Conservation (phyloP, 1,139 yeast genomes). For the Lodderomyces jiufengensis region DNA sequence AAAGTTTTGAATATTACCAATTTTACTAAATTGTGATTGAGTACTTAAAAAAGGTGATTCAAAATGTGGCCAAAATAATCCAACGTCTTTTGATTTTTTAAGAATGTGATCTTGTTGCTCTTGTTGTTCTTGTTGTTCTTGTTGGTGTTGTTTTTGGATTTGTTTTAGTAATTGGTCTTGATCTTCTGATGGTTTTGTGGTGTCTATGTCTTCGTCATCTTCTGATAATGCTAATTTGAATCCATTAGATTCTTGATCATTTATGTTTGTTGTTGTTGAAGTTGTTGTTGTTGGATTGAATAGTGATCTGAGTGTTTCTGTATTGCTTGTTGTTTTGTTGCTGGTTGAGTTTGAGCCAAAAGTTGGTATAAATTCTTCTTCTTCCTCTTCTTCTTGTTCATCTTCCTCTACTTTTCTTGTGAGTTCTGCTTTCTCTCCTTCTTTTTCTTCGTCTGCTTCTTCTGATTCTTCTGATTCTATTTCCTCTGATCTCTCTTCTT, state of each 20-base stretch:
- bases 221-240: conserved; percentile 34
- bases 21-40: conserved; percentile 71
- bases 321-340: conserved; percentile 24
- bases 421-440: not conserved
- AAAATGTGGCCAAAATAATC: conserved; percentile 77
- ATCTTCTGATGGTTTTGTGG: conserved; percentile 19
- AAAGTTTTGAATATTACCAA: conserved; percentile 28
- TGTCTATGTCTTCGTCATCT: conserved; percentile 38
- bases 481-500: conserved; percentile 23
- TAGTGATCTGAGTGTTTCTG: conserved; percentile 61
- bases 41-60: conserved; percentile 85
- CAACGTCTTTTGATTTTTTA: conserved; percentile 24
- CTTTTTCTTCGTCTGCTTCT: not conserved
- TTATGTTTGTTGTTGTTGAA: conserved; percentile 10
- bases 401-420: conserved; percentile 5
- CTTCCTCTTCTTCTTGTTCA: conserved; percentile 12
- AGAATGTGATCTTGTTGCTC: not conserved
- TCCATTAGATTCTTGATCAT: conserved; percentile 3
- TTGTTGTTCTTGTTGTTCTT: conserved; percentile 4
- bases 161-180: conserved; percentile 22
- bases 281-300: conserved; percentile 45
- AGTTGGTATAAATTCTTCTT: conserved; percentile 47
- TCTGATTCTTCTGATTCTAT: conserved; percentile 1
- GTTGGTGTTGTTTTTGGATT: conserved; percentile 25
- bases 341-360: conserved; percentile 29